Conservation (phyloP, 2,329 filamentous ascomycete species). For the Diaporthe nobilis region DNA sequence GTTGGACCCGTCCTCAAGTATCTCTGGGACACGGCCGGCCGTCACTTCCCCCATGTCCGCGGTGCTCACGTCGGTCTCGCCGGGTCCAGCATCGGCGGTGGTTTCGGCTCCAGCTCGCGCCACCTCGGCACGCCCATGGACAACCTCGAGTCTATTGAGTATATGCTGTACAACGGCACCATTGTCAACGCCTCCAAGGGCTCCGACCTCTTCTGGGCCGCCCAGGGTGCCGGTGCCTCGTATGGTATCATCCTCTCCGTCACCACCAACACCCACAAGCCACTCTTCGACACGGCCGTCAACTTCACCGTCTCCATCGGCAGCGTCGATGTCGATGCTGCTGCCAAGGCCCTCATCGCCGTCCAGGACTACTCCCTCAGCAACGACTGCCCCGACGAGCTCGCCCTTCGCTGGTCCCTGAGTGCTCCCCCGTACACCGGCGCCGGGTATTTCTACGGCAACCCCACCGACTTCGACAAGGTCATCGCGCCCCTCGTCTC, state of each 20-base stretch:
- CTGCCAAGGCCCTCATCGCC: constrained; percentile 1
- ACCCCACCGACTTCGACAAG: neutral
- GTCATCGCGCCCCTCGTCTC: constrained; percentile 8
- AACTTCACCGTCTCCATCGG: constrained; percentile 20
- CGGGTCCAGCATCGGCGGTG: constrained; percentile 17
- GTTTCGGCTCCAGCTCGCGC: constrained; percentile 8
- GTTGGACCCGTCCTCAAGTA: constrained; percentile 8
- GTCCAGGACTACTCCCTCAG: constrained; percentile 21
- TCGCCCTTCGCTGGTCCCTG: constrained; percentile 18
- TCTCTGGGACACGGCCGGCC: constrained; percentile 4
- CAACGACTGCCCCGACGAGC: neutral
- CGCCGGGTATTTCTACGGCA: constrained; percentile 22
- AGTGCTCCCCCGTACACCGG: constrained; percentile 12
- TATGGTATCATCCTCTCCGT: constrained; percentile 19
- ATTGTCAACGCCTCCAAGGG: constrained; percentile 20
- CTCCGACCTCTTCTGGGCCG: constrained; percentile 17
- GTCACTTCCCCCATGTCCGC: constrained; percentile 19
- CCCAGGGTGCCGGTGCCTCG: constrained; percentile 10
- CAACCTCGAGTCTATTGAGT: constrained; percentile 18
- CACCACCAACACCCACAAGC: constrained; percentile 18
- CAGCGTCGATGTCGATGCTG: constrained; percentile 6
- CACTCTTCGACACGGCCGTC: neutral
- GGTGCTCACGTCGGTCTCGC: constrained; percentile 16
- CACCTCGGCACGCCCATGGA: constrained; percentile 21
- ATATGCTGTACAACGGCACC: constrained; percentile 20